Evolutionary conservation across 768 basidiomycete species (phyloP), one percentile per base, ranked within the genome.

Genomic region (Lactifluus subvellereus): DNA sequence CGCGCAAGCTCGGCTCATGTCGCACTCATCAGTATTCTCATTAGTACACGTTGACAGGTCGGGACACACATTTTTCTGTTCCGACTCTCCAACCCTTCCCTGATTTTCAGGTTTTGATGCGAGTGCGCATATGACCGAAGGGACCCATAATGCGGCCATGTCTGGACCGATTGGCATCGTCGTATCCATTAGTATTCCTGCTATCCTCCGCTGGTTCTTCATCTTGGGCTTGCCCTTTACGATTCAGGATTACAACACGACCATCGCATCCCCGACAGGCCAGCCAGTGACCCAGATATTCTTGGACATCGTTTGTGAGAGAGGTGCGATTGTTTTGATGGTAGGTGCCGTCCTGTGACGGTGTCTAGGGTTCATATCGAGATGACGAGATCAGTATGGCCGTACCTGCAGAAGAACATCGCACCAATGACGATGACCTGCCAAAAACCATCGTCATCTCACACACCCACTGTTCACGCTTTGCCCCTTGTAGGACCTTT

Each of bases 261-360:
- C 87, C 0, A 59, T 89, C 35, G 69, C 66, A 11, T 80, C 84
- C 0, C 52, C 73, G 11, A 85, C 83, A 4, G 86, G 85, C 0
- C 80, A 90, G 67, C 89, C 89, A 1, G 88, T 91, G 1, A 79
- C 88, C 2, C 88, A 91, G 67, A 91, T 92, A 4, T 87, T 91
- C 70, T 69, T 89, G 45, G 89, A 91, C 68, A 85, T 85, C 0
- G 87, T 90, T 2, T 88, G 89, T 1, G 79, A 83, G 69, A 82
- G 82, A 38, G 88, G 89, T 2, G 88, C 87, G 0, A 89, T 88
- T 59, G 87, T 82, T 1, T 71, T 89, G 27, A 89, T 90, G 87
- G 85, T 84, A 57, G 4, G 73, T 66, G 10, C 1, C 7, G 30
- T 22, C 7, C 16, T 14, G 11, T 42, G 6, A 51, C 7, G 42